A percentile compares a stretch with the other conserved stretches of the same genome.
Conservation (phyloP, 176 grass and related monocot genomes). For the Lolium perenne region DNA sequence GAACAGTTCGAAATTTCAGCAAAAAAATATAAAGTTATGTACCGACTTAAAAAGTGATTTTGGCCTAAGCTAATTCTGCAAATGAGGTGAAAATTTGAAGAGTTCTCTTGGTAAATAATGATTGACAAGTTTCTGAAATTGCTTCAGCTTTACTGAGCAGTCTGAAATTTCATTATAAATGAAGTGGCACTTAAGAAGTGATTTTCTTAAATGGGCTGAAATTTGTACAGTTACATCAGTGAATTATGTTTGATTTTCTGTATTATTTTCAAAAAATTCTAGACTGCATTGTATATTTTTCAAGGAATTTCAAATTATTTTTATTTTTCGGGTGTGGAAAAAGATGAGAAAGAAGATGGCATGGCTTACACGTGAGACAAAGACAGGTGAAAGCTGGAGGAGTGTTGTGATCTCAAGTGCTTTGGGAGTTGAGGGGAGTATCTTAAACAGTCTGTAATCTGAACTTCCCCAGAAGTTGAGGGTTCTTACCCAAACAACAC, state of each 20-base stretch:
- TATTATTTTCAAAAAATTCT: background rate
- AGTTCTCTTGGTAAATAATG: background rate
- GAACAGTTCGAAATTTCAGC: background rate
- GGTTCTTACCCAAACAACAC: background rate
- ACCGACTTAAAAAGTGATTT: background rate
- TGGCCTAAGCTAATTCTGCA: background rate
- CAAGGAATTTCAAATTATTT: background rate
- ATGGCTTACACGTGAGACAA: background rate
- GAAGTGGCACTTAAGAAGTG: background rate
- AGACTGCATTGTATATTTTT: background rate
- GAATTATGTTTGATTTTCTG: background rate
- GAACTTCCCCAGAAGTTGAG: background rate
- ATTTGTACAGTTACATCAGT: background rate
- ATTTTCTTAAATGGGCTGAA: background rate
- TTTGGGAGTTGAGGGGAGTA: background rate
- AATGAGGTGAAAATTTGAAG: background rate
- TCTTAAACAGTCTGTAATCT: background rate
- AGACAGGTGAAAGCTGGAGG: background rate
- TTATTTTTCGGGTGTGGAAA: background rate
- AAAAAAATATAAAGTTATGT: too few species aligned
- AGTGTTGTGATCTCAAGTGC: background rate
- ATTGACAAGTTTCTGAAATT: background rate
- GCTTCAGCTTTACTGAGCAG: background rate
- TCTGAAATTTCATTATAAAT: background rate
- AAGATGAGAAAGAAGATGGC: background rate